Percentiles rank a stretch among this genome's conserved stretches.
These are phyloP conservation scores for Loxodes magnus DNA, from an alignment of 73 alveolate genomes.

Conservation along the genomic window DNA sequence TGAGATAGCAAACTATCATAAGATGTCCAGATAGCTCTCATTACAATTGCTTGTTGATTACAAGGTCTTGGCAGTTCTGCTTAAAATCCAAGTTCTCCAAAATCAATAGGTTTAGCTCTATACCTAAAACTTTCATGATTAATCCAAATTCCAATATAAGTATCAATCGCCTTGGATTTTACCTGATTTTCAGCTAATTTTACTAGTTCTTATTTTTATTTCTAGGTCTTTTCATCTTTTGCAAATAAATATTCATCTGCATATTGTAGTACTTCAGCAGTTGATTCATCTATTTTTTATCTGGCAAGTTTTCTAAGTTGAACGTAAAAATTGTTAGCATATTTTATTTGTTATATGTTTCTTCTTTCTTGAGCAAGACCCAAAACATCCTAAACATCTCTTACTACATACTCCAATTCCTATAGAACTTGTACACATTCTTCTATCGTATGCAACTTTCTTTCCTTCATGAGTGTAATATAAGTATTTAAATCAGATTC, in stretches of 20 bases:
- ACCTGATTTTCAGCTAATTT: background rate
- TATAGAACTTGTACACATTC: slow-evolving; percentile 21
- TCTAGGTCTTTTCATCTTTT: background rate
- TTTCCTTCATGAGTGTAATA: slow-evolving; percentile 41
- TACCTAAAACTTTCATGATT: slow-evolving; percentile 7
- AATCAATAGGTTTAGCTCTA: slow-evolving; percentile 24
- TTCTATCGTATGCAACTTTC: slow-evolving; percentile 8
- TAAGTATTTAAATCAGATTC: slow-evolving; percentile 41
- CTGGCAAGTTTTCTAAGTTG: slow-evolving; percentile 18
- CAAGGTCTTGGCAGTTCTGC: slow-evolving; percentile 38
- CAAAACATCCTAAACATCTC: slow-evolving; percentile 9
- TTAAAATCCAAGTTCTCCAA: slow-evolving; percentile 16
- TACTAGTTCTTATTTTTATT: background rate
- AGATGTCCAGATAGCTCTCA: slow-evolving; percentile 48
- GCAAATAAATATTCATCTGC: slow-evolving; percentile 29
- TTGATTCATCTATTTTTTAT: slow-evolving; percentile 30
- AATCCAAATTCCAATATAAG: slow-evolving; percentile 1
- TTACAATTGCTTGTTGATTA: slow-evolving; percentile 12
- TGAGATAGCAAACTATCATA: slow-evolving; percentile 30
- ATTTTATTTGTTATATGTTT: slow-evolving; percentile 15
- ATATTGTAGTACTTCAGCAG: slow-evolving; percentile 28
- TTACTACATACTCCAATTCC: slow-evolving; percentile 23
- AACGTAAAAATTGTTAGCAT: slow-evolving; percentile 24
- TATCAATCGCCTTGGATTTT: background rate
- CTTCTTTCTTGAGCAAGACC: slow-evolving; percentile 36